Evolutionary conservation across 306 rosid species (phyloP), one percentile per base, ranked within the genome.

Genomic region (Delonix regia): DNA sequence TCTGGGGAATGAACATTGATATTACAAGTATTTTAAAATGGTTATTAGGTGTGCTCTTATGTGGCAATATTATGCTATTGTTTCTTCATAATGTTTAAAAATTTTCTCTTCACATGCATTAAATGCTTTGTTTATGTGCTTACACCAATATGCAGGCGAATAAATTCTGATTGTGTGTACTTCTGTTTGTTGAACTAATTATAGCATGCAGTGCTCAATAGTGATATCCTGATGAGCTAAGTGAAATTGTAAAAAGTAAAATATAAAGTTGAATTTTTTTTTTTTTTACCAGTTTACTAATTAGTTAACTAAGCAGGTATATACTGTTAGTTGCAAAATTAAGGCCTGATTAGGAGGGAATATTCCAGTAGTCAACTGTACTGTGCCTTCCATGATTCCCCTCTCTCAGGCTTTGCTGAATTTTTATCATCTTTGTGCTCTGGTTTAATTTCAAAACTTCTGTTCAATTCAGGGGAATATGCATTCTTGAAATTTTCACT

Each of bases 1-100:
- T 28, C 33, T 38, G 71, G 41, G 41, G 4, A 3, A 48, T 47
- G 42, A 24, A 52, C 25, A 25, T 19, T 38, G 36, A 44, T 25
- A 47, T 66, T 15, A 6, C 45, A 53, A 53, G 33, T 71, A 65
- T 59, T 18, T 44, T 22, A 21, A 30, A 60, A 39, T 61, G 73
- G 45, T 59, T 25, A 69, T 75, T 44, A 44, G 55, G 36, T 45
- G 15, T 73, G 18, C 59, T 66, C 59, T 68, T 59, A 41, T 39
- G 14, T 62, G 69, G 67, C 1, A 22, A 16, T 33, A 7, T 38
- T 14, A 33, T 36, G 12, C 25, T 63, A 18, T 25, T 30, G 1
- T 34, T 34, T 63, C 47, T 34, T 63, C 69, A 10, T 6, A 14
- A 4, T 63, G 16, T 1, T 63, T 36, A 9, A 63, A 63, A 15